These are phyloP conservation scores for Dryadomyces sulphureus DNA, from an alignment of 2,329 filamentous ascomycete genomes.

Conservation along the genomic window DNA sequence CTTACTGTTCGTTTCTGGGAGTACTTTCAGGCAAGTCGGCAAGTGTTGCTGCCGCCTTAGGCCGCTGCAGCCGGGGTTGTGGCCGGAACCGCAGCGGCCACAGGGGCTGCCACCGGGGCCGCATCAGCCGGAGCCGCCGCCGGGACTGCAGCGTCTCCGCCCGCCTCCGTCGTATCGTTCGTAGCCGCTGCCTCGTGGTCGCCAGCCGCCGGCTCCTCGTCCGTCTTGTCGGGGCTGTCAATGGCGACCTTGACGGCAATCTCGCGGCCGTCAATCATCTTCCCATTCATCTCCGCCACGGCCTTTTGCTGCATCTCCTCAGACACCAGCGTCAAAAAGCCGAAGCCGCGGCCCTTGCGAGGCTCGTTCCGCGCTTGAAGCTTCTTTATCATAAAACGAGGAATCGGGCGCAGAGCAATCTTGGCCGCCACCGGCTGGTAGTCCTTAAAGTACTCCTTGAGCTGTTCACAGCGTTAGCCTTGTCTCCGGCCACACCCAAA, in stretches of 20 bases:
- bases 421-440: constrained; percentile 92
- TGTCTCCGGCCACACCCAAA: not conserved
- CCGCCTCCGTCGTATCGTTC: constrained; percentile 27
- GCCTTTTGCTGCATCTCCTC: constrained; percentile 98
- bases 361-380: constrained; percentile 94
- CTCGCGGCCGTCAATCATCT: constrained; percentile 96
- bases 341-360: constrained; percentile 97
- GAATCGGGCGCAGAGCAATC: constrained; percentile 95
- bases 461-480: constrained; percentile 37
- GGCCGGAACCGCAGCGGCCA: too few relatives aligned
- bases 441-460: constrained; percentile 89
- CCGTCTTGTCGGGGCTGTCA: constrained; percentile 92
- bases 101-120: too few relatives aligned
- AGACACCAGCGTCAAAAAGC: constrained; percentile 89
- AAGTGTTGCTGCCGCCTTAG: constrained; percentile 10
- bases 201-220: constrained; percentile 61
- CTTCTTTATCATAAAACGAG: constrained; percentile 99
- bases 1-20: too few relatives aligned
- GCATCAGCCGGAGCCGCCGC: too few relatives aligned
- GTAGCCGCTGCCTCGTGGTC: constrained; percentile 25
- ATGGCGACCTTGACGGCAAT: constrained; percentile 99
- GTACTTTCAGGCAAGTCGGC: not conserved
- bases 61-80: constrained; percentile 17
- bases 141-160: constrained; percentile 11
- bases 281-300: constrained; percentile 96